Evolutionary conservation across 2,329 filamentous ascomycete genomes (phyloP), one percentile per base, ranked within the genome.

Genomic region (Monilinia fructigena): DNA sequence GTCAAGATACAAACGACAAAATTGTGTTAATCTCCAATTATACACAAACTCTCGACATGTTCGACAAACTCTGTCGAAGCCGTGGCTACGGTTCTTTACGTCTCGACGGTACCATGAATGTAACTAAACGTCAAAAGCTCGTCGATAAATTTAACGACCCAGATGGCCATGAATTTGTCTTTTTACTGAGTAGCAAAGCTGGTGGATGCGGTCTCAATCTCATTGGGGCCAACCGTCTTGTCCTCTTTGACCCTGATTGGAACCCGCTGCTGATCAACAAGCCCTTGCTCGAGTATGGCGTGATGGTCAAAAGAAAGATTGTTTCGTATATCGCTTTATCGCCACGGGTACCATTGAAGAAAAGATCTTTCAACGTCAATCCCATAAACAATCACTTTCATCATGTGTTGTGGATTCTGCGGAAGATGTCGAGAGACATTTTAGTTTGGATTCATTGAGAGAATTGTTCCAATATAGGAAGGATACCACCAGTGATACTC

Each of bases 291-390:
- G 95, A 81, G 95, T 99, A 26, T 99, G 95, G 95, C 91, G 95
- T 82, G 95, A 99, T 74, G 95, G 95, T 0, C 95, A 99, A 78
- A 98, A 96, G 83, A 99, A 99, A 76, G 95, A 99, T 75, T 99
- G 95, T 75, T 99, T 99, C 74, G 95, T 99, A 20, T 99, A 99
- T 78, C 91, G 95, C n/a, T 99, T 99, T 80, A 99, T 99, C 74
- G 91, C 93, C 0, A 98, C 96, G 0, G 95, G 95, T 4, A 97
- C 93, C 0, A 99, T 99, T 69, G 95, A 99, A 76, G 95, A 99
- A 79, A 99, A 99, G 80, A 97, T 99, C 72, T 99, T 99, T 80
- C 95, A 99, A 78, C 89, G 96, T 12, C 95, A 99, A 76, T 96
- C 92, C 0, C 96, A 99, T 82, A 99, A 99, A 79, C 95, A 99